A percentile compares a stretch with the other conserved stretches of the same genome.
Evolutionary conservation across 306 rosid genomes (phyloP).

Genomic region (Ammopiptanthus mongolicus): DNA sequence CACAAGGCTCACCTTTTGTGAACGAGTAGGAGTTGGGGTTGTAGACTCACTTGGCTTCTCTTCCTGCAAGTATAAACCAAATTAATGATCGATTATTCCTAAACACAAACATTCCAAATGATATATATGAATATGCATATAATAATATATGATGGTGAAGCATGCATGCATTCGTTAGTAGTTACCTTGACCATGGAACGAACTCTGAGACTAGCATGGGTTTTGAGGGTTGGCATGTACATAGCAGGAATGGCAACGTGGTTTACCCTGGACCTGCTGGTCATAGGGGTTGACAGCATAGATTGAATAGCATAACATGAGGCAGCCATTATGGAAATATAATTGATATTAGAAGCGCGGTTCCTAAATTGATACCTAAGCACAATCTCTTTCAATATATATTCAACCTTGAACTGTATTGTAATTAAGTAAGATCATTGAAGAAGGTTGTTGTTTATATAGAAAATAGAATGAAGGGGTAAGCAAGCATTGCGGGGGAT

Average conservation of each 20-base stretch:
- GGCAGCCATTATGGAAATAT: slow-evolving; percentile 40
- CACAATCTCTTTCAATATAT: too few species aligned
- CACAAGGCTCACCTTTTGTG: not conserved
- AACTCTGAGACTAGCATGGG: slow-evolving; percentile 21
- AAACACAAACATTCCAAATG: too few species aligned
- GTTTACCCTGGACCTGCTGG: slow-evolving; percentile 26
- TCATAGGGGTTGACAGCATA: slow-evolving; percentile 23
- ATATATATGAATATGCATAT: too few species aligned
- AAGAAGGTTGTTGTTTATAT: slow-evolving; percentile 21
- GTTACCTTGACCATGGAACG: slow-evolving; percentile 41
- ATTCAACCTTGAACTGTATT: too few species aligned
- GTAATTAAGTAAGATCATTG: too few species aligned
- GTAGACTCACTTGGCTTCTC: not conserved
- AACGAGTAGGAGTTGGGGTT: not conserved
- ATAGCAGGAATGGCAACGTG: slow-evolving; percentile 23
- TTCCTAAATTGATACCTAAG: too few species aligned
- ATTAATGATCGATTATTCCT: not conserved
- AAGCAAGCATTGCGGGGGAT: slow-evolving; percentile 31
- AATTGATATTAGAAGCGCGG: too few species aligned
- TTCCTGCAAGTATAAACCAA: not conserved
- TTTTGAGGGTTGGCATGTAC: not conserved
- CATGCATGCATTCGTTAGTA: too few species aligned
- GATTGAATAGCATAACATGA: slow-evolving; percentile 46
- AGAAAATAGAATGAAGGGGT: slow-evolving; percentile 20
- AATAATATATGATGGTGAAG: too few species aligned